Evolutionary conservation across 768 basidiomycete species (phyloP).

Genomic region (Mycena epipterygia): DNA sequence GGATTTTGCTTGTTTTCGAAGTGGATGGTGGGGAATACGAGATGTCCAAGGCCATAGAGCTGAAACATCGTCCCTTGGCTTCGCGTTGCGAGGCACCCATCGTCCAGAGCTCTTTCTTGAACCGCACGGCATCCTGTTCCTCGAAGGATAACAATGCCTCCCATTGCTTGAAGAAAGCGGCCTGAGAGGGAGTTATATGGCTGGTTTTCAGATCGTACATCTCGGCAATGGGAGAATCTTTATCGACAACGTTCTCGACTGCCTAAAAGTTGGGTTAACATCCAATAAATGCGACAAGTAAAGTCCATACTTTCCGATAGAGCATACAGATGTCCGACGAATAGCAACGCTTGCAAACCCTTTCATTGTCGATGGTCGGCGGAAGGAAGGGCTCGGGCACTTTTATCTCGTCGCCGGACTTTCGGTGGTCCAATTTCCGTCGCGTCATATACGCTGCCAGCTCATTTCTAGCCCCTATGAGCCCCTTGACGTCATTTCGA

Average conservation of each 20-base stretch:
- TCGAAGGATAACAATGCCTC: constrained; percentile 87
- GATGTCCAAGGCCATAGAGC: constrained; percentile 78
- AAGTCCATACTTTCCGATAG: constrained; percentile 79
- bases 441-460: constrained; percentile 84
- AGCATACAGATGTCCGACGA: constrained; percentile 92
- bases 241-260: constrained; percentile 74
- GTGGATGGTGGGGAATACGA: constrained; percentile 47
- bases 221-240: constrained; percentile 68
- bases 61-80: constrained; percentile 86
- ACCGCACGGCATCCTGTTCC: constrained; percentile 87
- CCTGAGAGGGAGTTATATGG: constrained; percentile 78
- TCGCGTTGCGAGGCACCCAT: constrained; percentile 87
- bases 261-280: constrained; percentile 58
- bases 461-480: constrained; percentile 88
- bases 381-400: constrained; percentile 78
- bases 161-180: constrained; percentile 91
- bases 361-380: constrained; percentile 85
- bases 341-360: constrained; percentile 86
- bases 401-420: neutral
- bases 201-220: constrained; percentile 84
- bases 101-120: constrained; percentile 95
- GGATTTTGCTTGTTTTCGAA: constrained; percentile 67
- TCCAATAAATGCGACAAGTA: neutral
- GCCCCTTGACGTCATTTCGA: constrained; percentile 85
- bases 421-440: constrained; percentile 46